Conservation (phyloP, 2,329 filamentous ascomycete genomes). For the Paracorniculantispora psalliotae region DNA sequence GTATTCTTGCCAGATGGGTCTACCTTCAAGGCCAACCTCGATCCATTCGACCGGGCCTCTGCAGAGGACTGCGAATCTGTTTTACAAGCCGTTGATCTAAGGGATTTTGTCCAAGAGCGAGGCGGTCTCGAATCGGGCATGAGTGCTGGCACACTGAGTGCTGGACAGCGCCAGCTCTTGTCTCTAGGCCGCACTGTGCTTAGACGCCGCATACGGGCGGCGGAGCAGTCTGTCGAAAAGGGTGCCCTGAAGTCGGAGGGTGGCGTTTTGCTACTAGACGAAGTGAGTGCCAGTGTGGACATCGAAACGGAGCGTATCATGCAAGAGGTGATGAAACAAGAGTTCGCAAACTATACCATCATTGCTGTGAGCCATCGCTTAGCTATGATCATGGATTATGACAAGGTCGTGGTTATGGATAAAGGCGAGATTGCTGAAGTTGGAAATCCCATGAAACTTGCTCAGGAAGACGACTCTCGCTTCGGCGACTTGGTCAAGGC, state of each 20-base stretch:
- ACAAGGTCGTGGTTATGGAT: conserved; percentile 9
- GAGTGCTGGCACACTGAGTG: not conserved
- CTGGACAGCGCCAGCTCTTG: conserved; percentile 12
- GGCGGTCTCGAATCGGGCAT: not conserved
- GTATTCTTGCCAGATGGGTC: conserved; percentile 5
- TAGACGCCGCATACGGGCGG: not conserved
- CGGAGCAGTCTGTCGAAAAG: not conserved
- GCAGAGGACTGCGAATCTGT: conserved; percentile 1
- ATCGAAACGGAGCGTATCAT: conserved; percentile 9
- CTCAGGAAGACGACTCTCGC: not conserved
- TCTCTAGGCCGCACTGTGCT: conserved; percentile 4
- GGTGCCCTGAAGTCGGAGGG: not conserved
- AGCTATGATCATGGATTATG: conserved; percentile 7
- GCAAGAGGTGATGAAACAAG: not conserved
- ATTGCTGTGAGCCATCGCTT: conserved; percentile 6
- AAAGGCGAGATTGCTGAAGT: not conserved
- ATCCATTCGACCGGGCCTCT: not conserved
- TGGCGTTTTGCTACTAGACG: conserved; percentile 11
- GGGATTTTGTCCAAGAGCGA: not conserved
- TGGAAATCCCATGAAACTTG: not conserved
- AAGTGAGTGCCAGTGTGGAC: conserved; percentile 9
- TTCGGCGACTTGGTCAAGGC: not conserved
- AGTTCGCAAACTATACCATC: conserved; percentile 7
- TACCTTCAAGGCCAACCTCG: not conserved
- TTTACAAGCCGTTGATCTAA: not conserved